These are phyloP conservation scores for Gloeostereum incarnatum DNA, from an alignment of 768 basidiomycete species.

Conservation along the genomic window DNA sequence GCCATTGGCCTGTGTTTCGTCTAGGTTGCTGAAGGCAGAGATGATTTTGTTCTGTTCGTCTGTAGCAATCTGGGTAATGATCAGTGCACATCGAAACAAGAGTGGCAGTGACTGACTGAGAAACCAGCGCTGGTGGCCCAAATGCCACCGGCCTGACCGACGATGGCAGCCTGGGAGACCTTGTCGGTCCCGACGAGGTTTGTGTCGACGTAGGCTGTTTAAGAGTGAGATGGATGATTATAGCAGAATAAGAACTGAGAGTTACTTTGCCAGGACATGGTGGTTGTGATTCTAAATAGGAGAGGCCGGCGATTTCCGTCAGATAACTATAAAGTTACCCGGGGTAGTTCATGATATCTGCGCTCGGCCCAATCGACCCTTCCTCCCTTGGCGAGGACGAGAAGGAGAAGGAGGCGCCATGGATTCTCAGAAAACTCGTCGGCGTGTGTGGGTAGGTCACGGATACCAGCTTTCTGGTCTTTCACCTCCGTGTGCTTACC, in stretches of 20 bases:
- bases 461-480: background rate
- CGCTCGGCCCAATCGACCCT: constrained; percentile 42
- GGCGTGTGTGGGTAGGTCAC: constrained; percentile 36
- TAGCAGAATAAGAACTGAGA: background rate
- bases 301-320: too few relatives aligned
- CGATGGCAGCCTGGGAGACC: constrained; percentile 67
- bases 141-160: constrained; percentile 66
- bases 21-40: constrained; percentile 32
- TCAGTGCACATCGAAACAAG: background rate
- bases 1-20: constrained; percentile 41
- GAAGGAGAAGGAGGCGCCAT: constrained; percentile 47
- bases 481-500: background rate
- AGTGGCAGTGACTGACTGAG: constrained; percentile 29
- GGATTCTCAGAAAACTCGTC: constrained; percentile 56
- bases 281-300: too few relatives aligned
- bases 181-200: constrained; percentile 70
- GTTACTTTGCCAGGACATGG: constrained; percentile 70
- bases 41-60: constrained; percentile 57
- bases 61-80: constrained; percentile 41
- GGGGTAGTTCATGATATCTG: too few relatives aligned
- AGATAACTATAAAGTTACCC: too few relatives aligned
- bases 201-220: constrained; percentile 73
- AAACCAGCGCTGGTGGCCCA: constrained; percentile 65
- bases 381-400: constrained; percentile 32
- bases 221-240: background rate